phyloP scores from a whole-genome alignment of 78 protist species.

The slime mould (Dictyostelium discoideum) region DNA sequence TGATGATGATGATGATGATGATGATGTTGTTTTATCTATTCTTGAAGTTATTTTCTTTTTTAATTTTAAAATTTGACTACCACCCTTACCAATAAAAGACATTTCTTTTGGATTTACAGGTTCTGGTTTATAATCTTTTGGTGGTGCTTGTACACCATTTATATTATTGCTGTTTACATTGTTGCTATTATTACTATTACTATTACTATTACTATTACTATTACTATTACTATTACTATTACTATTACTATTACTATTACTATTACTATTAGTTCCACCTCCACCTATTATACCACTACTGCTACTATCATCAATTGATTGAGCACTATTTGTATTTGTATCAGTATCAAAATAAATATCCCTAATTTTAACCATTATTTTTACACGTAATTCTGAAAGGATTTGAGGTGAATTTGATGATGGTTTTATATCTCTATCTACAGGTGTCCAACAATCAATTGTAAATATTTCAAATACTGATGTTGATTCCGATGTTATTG shows the following conservation, averaged over 20 bases:
- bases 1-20: too few relatives aligned
- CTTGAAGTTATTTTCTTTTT: constrained; percentile 49
- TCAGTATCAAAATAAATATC: constrained; percentile 58
- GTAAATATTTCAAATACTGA: constrained; percentile 8
- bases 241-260: not conserved
- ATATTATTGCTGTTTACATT: not conserved
- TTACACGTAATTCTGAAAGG: constrained; percentile 18
- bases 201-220: not conserved
- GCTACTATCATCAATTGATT: not conserved
- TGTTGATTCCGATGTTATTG: not conserved
- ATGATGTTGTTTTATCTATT: not conserved
- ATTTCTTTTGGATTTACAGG: constrained; percentile 39
- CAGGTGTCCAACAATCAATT: constrained; percentile 28
- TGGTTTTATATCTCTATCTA: constrained; percentile 25
- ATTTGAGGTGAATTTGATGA: not conserved
- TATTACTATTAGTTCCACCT: not conserved
- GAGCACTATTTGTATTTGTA: constrained; percentile 32
- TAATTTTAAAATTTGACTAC: constrained; percentile 51
- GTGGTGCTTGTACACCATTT: not conserved
- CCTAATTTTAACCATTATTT: constrained; percentile 41
- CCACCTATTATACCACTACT: constrained; percentile 1
- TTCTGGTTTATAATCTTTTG: not conserved
- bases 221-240: not conserved
- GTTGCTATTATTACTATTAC: not conserved
- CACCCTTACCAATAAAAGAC: constrained; percentile 72